Evolutionary conservation across 1,284 basidiomycete genomes (phyloP), one percentile per base, ranked within the genome.

Genomic region (Pascua sp.): DNA sequence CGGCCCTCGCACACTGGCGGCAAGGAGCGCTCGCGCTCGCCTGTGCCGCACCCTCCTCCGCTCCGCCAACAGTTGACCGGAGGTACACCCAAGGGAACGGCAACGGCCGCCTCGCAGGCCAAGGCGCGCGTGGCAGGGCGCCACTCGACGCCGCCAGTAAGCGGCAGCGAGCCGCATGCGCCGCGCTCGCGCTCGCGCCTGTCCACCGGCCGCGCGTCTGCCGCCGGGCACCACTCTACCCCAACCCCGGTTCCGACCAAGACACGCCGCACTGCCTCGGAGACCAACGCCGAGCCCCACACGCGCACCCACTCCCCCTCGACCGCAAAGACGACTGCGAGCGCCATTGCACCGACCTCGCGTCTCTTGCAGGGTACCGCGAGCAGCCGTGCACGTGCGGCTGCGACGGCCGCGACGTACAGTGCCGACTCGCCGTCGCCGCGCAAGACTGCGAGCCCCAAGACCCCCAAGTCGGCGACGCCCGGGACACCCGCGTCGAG

Each of bases 361-460:
- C 50, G 60, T 9, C 54, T 62, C 13, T 40, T 62, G 48, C 60
- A 59, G 56, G 60, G 60, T 15, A 62, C 60, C 0, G 60, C 60
- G 1, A 51, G 56, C 15, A 53, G 49, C 37, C 60, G 60, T 12
- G 60, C 60, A 11, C 56, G 60, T 5, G 60, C 56, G 0, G 60
- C 60, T 0, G 60, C 56, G 1, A 52, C 48, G 0, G 48, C 48
- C 13, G 47, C 51, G 7, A 8, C 43, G n/a, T 43, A 18, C 15
- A 46, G 40, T 32, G 24, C 24, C 24, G 24, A 32, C 24, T 32
- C 24, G 24, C 24, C 24, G 24, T 32, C 24, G 3, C 24, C 24
- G 24, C 24, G 24, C 24, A 32, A 32, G 24, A 32, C 24, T 32
- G 42, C 53, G 17, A 13, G 42, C 38, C 41, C 24, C 15, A 11